Percentiles rank a stretch among this genome's conserved stretches.
Conservation (phyloP, 2,329 filamentous ascomycete genomes). For the Penicillium sp. region DNA sequence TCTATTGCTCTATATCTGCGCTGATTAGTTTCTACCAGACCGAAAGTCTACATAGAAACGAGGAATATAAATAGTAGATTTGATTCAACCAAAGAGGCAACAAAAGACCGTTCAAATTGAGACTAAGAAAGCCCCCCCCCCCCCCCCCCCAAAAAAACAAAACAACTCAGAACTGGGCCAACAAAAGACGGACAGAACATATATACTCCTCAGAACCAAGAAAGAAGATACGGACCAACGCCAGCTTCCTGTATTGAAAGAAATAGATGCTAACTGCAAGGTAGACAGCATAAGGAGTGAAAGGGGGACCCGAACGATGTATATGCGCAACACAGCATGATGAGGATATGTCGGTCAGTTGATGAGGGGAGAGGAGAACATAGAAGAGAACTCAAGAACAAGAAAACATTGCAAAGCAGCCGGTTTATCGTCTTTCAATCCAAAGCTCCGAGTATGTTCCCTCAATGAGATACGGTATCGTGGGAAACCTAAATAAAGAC, state of each 20-base stretch:
- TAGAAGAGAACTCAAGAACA: background rate
- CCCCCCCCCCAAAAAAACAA: no score
- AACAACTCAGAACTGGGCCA: background rate
- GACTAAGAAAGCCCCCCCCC: background rate
- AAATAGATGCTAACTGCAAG: constrained; percentile 11
- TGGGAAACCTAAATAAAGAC: background rate
- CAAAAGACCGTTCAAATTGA: background rate
- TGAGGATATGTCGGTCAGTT: background rate
- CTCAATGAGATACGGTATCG: background rate
- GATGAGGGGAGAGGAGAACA: background rate
- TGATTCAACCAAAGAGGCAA: background rate
- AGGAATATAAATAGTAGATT: background rate
- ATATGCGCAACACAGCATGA: constrained; percentile 8
- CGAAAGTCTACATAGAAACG: background rate
- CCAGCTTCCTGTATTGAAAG: constrained; percentile 26
- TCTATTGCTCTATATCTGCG: background rate
- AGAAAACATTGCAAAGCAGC: constrained; percentile 1
- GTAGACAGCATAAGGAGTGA: background rate
- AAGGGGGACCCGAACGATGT: background rate
- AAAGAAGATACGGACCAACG: constrained; percentile 15
- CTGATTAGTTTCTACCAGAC: no score
- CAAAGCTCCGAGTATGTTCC: constrained; percentile 12
- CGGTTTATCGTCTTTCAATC: constrained; percentile 12
- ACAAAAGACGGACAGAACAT: background rate
- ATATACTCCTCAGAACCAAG: constrained; percentile 6